Base-by-base conservation (phyloP, 2,329 filamentous ascomycete species). In the Botrytis fragariae region DNA sequence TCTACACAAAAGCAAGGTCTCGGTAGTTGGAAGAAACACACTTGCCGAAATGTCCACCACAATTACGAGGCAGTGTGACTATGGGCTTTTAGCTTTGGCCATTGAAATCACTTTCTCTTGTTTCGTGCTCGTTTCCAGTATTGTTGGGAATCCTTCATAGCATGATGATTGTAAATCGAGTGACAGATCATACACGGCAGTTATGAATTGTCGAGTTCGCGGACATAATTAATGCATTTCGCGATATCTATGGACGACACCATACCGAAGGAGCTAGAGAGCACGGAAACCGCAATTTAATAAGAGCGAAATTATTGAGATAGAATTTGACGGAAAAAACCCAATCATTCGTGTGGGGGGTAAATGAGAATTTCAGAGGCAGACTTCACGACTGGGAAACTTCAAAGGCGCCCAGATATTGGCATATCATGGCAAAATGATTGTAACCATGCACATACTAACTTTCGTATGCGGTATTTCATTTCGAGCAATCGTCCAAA, bases 21-120 rank as follows among this genome's bases (percentile, higher is more conserved):
- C 65, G 65, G 65, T 42, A 69, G 65, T 69, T 69, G 48, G 25
- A 57, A 32, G 25, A 42, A 20, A 16, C 25, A 32, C 37, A 69
- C n/a, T 69, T 69, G 65, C 65, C 65, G 65, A 57, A 44, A 69
- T 25, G 18, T 59, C 18, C 48, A 32, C 10, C 37, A 2, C 10
- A 29, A 42, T 68, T 22, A 57, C 4, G 22, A 67, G 29, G 29
- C 22, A 44, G 20, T 22, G 5, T 44, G n/a, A 57, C 10, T 39
- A 16, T 42, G 35, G 35, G 1, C 25, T 62, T 61, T n/a, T 62
- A 62, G 35, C 35, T 39, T 62, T 39, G 60, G 35, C 60, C 60
- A 45, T 65, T 22, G 20, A 65, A 35, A 65, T 20, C 22, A 22
- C 3, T n/a, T 37, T 51, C 29, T 54, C 32, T 67, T 51, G 29